Percentiles rank a stretch among this genome's conserved stretches.
Conservation (phyloP, 2,329 filamentous ascomycete genomes). For the Exophiala dermatitidis region DNA sequence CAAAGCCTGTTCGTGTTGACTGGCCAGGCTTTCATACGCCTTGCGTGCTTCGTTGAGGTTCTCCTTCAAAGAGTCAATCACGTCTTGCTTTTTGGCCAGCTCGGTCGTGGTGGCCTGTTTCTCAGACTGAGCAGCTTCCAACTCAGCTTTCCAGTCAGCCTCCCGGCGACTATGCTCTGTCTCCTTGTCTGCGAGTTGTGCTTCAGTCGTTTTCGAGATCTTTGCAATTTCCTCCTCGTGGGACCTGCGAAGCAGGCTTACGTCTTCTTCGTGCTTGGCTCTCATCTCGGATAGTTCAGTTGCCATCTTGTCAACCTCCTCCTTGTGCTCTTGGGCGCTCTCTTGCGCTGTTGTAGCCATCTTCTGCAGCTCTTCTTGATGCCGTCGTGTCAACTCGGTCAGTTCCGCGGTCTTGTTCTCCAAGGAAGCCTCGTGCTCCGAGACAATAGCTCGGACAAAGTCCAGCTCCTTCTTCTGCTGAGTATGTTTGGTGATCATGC, state of each 20-base stretch:
- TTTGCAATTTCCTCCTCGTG: constrained; percentile 12
- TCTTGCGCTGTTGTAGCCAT: constrained; percentile 3
- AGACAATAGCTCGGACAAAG: constrained; percentile 4
- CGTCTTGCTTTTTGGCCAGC: constrained; percentile 18
- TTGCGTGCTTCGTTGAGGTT: constrained; percentile 19
- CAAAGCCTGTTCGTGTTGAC: constrained; percentile 15
- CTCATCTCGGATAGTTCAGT: constrained; percentile 9
- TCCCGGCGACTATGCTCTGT: constrained; percentile 32
- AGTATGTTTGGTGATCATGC: constrained; percentile 23
- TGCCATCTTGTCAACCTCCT: constrained; percentile 6
- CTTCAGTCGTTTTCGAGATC: constrained; percentile 28
- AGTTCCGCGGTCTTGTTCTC: constrained; percentile 11
- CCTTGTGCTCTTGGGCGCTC: constrained; percentile 8
- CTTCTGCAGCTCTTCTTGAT: constrained; percentile 12
- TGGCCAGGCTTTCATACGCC: constrained; percentile 16
- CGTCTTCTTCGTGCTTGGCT: constrained; percentile 12
- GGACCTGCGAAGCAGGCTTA: constrained; percentile 6
- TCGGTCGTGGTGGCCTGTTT: constrained; percentile 23
- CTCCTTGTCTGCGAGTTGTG: constrained; percentile 33
- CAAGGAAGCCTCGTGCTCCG: constrained; percentile 9
- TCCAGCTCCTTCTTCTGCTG: constrained; percentile 23
- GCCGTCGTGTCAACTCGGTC: background rate
- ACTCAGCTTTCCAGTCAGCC: constrained; percentile 20
- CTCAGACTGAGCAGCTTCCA: constrained; percentile 23
- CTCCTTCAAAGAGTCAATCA: constrained; percentile 13